Evolutionary conservation across 73 alveolate genomes (phyloP).

Genomic region (Tetrahymena borealis): DNA sequence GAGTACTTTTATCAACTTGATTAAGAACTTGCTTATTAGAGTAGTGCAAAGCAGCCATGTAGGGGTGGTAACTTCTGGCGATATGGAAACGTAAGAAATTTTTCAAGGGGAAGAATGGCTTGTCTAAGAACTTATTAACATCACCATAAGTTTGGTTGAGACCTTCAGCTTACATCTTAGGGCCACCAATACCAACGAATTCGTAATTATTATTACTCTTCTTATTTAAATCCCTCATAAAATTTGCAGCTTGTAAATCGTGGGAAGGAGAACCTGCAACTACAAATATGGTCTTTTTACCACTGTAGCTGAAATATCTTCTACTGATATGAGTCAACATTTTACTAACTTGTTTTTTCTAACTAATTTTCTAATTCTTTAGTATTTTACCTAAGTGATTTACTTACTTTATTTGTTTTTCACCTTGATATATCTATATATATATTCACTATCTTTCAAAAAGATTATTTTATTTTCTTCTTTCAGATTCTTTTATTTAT

Average conservation of each 20-base stretch:
- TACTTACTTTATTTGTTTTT: neutral
- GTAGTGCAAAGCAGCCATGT: constrained; percentile 28
- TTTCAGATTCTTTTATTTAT: neutral
- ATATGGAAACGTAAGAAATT: constrained; percentile 20
- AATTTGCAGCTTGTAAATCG: neutral
- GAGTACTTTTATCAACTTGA: constrained; percentile 8
- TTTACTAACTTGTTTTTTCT: neutral
- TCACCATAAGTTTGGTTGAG: constrained; percentile 22
- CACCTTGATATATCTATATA: constrained; percentile 3
- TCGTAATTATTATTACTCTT: constrained; percentile 17
- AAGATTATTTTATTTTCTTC: neutral
- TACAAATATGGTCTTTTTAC: neutral
- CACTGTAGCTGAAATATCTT: neutral
- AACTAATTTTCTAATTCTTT: neutral
- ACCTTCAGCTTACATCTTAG: constrained; percentile 32
- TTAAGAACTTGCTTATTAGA: constrained; percentile 25
- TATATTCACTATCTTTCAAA: neutral
- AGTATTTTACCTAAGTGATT: neutral
- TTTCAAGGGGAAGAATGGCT: constrained; percentile 39
- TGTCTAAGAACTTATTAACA: constrained; percentile 14
- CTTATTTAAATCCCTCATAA: neutral
- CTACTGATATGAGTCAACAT: neutral
- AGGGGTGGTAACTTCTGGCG: constrained; percentile 25
- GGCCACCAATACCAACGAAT: constrained; percentile 42
- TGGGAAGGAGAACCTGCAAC: constrained; percentile 6